phyloP scores from a whole-genome alignment of 805 yeast genomes.

The Candida arabinofermentans region DNA sequence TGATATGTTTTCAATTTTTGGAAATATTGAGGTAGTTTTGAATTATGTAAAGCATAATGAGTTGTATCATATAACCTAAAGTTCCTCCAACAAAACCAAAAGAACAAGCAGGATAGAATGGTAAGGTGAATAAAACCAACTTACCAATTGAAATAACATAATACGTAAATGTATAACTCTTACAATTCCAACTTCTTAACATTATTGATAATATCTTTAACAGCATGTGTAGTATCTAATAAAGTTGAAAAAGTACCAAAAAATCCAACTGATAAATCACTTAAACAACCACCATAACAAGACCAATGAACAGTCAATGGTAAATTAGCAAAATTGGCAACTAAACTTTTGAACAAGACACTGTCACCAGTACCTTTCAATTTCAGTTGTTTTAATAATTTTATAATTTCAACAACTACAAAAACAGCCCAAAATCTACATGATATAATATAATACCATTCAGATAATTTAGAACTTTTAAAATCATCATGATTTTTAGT shows the following conservation, averaged over 20 bases:
- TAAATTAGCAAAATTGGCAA: slow-evolving; percentile 31
- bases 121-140: no score
- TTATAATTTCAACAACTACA: slow-evolving; percentile 30
- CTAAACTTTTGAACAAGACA: slow-evolving; percentile 14
- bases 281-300: slow-evolving; percentile 30
- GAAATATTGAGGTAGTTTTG: no score
- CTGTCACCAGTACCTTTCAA: slow-evolving; percentile 11
- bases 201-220: slow-evolving; percentile 16
- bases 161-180: no score
- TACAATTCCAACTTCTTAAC: slow-evolving; percentile 8
- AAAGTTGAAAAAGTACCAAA: slow-evolving; percentile 30
- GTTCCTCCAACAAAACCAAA: no score
- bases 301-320: slow-evolving; percentile 39
- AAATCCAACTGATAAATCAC: slow-evolving; percentile 30
- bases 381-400: slow-evolving; percentile 10
- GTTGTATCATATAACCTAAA: no score
- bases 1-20: no score
- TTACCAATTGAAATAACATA: no score
- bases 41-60: no score
- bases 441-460: slow-evolving; percentile 31
- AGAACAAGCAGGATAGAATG: no score
- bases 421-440: slow-evolving; percentile 33
- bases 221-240: slow-evolving; percentile 21
- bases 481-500: slow-evolving; percentile 15
- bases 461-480: slow-evolving; percentile 4